A percentile compares a stretch with the other conserved stretches of the same genome.
Evolutionary conservation across 75 land plant genomes (phyloP).

Genomic region (Cupressus sempervirens): DNA sequence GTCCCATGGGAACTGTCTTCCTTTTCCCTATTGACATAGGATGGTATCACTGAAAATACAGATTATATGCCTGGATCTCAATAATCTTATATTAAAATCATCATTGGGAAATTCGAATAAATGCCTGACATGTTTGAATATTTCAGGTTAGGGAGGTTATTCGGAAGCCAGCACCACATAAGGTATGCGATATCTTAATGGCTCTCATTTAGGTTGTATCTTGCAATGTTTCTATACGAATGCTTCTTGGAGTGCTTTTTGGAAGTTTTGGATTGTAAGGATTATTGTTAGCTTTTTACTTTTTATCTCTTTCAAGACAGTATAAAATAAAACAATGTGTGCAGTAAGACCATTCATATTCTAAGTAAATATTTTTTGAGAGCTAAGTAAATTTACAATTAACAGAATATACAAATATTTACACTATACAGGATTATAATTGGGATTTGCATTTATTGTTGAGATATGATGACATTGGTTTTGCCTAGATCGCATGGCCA

Average conservation of each 20-base stretch:
- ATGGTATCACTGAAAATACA: not conserved
- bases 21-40: not conserved
- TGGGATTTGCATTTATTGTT: too few species aligned
- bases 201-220: not conserved
- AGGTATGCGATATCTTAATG: constrained; percentile 28
- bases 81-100: not conserved
- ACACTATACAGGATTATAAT: too few species aligned
- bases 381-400: too few species aligned
- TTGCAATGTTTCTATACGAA: not conserved
- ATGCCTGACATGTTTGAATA: not conserved
- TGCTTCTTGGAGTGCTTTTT: not conserved
- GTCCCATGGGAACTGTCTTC: not conserved
- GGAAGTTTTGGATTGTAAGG: not conserved
- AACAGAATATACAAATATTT: too few species aligned
- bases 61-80: not conserved
- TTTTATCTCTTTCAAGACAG: too few species aligned
- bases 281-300: not conserved
- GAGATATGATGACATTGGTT: too few species aligned
- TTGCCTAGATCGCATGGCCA: too few species aligned
- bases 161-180: constrained; percentile 36
- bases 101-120: not conserved
- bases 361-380: too few species aligned
- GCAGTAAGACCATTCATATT: too few species aligned
- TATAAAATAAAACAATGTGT: too few species aligned
- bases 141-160: constrained; percentile 44